Evolutionary conservation across 2,329 filamentous ascomycete species (phyloP).

Genomic region (Diaporthe helianthi): DNA sequence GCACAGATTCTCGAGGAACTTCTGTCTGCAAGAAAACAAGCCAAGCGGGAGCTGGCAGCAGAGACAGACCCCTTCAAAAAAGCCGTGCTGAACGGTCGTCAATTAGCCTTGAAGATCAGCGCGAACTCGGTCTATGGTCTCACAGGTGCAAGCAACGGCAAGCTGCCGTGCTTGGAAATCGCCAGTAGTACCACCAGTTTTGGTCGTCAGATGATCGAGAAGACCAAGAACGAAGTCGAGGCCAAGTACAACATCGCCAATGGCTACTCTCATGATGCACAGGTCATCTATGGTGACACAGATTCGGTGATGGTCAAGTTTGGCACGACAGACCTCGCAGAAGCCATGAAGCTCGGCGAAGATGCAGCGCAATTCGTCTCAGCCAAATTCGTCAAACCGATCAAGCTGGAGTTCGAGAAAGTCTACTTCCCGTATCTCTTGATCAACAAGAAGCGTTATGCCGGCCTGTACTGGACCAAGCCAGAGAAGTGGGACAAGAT

Average conservation of each 20-base stretch:
- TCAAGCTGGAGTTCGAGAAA: slow-evolving; percentile 99
- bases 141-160: slow-evolving; percentile 94
- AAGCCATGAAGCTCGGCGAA: slow-evolving; percentile 94
- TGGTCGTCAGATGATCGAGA: slow-evolving; percentile 98
- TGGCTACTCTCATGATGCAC: slow-evolving; percentile 90
- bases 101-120: slow-evolving; percentile 93
- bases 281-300: slow-evolving; percentile 98
- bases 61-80: slow-evolving; percentile 98
- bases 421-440: slow-evolving; percentile 97
- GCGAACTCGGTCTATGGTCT: slow-evolving; percentile 98
- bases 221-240: slow-evolving; percentile 96
- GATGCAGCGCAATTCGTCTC: slow-evolving; percentile 91
- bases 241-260: slow-evolving; percentile 89
- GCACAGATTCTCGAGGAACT: slow-evolving; percentile 96
- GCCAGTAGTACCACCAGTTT: slow-evolving; percentile 97
- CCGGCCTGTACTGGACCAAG: slow-evolving; percentile 96
- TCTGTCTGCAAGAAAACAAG: slow-evolving; percentile 88
- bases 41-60: slow-evolving; percentile 85
- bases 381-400: slow-evolving; percentile 91
- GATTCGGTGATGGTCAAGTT: slow-evolving; percentile 99
- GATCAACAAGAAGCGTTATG: slow-evolving; percentile 99
- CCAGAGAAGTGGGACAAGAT: slow-evolving; percentile 98
- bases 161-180: slow-evolving; percentile 92
- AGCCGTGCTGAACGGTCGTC: slow-evolving; percentile 95
- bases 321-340: slow-evolving; percentile 82